These are phyloP conservation scores for Rhododendron simsii DNA, from an alignment of 148 eudicot genomes.

Conservation along the genomic window DNA sequence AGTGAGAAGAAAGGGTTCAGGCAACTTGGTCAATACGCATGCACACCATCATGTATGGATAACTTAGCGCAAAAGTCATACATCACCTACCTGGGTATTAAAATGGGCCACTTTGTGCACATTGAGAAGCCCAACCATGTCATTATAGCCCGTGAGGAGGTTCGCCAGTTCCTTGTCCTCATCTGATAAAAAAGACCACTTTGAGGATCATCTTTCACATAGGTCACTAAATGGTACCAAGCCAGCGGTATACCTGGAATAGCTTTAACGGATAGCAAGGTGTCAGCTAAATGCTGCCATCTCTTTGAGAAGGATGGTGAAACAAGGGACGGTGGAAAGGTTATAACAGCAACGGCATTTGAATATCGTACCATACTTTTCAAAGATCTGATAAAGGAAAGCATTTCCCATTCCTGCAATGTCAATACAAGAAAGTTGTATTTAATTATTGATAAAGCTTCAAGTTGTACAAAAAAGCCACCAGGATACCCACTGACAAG, in stretches of 20 bases:
- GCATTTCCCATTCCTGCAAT: conserved; percentile 86
- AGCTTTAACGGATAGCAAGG: conserved; percentile 81
- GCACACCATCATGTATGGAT: neutral
- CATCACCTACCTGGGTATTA: conserved; percentile 64
- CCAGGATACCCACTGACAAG: neutral
- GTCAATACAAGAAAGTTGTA: neutral
- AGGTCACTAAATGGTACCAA: neutral
- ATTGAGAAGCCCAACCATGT: conserved; percentile 91
- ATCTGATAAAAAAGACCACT: conserved; percentile 33
- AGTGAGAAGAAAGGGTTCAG: neutral
- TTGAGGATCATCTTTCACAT: conserved; percentile 6
- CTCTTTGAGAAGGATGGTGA: conserved; percentile 71
- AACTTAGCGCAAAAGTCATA: neutral
- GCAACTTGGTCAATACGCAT: neutral
- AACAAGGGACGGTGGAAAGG: conserved; percentile 74
- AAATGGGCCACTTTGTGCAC: conserved; percentile 84
- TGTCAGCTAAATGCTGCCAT: conserved; percentile 98
- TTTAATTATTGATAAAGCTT: neutral
- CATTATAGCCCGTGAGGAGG: conserved; percentile 89
- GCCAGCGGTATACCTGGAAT: conserved; percentile 56
- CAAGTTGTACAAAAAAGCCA: neutral
- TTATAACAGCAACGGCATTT: conserved; percentile 76
- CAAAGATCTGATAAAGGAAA: conserved; percentile 75
- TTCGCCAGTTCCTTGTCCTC: conserved; percentile 90
- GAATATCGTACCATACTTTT: conserved; percentile 67